Percentiles rank a stretch among this genome's conserved stretches.
Conservation (phyloP, 768 basidiomycete genomes). For the Asterophora parasitica region DNA sequence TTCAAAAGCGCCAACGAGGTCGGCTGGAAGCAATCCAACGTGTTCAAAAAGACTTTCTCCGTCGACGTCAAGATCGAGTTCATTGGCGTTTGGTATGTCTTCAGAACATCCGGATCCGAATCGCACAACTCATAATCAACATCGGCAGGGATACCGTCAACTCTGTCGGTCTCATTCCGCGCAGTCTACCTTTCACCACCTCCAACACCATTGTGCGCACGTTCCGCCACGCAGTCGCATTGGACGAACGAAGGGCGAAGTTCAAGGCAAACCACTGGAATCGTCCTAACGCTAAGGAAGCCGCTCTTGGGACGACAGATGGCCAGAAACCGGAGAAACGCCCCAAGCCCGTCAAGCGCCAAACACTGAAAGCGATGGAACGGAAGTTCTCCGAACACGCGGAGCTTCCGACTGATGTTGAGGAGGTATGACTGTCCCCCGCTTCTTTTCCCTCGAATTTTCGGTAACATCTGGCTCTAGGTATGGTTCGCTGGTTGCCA, state of each 20-base stretch:
- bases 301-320: conserved; percentile 20
- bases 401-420: conserved; percentile 27
- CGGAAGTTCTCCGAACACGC: conserved; percentile 18
- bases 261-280: conserved; percentile 20
- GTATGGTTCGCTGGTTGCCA: conserved; percentile 51
- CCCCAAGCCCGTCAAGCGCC: neutral
- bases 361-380: conserved; percentile 17
- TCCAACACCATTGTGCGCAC: conserved; percentile 34
- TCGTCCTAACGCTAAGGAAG: conserved; percentile 20
- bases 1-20: conserved; percentile 36
- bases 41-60: conserved; percentile 47
- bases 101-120: neutral
- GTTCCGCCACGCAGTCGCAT: conserved; percentile 17
- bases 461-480: conserved; percentile 1
- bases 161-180: conserved; percentile 43
- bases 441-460: neutral
- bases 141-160: conserved; percentile 50
- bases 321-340: conserved; percentile 6
- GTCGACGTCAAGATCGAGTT: conserved; percentile 42
- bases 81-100: conserved; percentile 45
- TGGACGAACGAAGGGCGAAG: conserved; percentile 18
- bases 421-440: conserved; percentile 28
- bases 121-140: neutral
- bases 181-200: conserved; percentile 41
- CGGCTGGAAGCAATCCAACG: conserved; percentile 42